These are phyloP conservation scores for Nannochloropsis oceanica DNA, from an alignment of 108 stramenopile species.

Conservation along the genomic window DNA sequence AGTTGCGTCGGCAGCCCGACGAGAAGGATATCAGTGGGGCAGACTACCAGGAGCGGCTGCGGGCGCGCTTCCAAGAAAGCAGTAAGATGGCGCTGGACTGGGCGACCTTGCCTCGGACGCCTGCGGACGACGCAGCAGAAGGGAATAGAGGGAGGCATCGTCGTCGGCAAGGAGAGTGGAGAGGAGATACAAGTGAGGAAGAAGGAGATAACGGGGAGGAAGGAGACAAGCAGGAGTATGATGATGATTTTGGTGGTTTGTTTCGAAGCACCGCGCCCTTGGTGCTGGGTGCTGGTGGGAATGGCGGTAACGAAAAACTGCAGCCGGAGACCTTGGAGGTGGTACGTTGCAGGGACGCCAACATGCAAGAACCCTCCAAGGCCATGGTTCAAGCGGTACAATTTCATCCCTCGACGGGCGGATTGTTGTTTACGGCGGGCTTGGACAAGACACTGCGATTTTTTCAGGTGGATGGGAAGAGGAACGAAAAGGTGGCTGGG, in stretches of 20 bases:
- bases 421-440: conserved; percentile 25
- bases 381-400: conserved; percentile 53
- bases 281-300: background rate
- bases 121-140: background rate
- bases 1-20: background rate
- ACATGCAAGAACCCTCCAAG: conserved; percentile 54
- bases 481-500: conserved; percentile 67
- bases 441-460: conserved; percentile 79
- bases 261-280: conserved; percentile 13
- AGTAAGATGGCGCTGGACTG: background rate
- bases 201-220: conserved; percentile 3
- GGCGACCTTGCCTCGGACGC: background rate
- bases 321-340: background rate
- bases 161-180: background rate
- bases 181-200: background rate
- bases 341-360: conserved; percentile 52
- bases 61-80: background rate
- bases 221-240: conserved; percentile 14
- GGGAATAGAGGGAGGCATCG: background rate
- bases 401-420: conserved; percentile 60
- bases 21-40: background rate
- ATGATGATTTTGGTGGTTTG: conserved; percentile 14
- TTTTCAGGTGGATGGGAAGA: conserved; percentile 60
- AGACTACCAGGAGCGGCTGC: background rate
- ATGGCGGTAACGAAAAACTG: background rate